Evolutionary conservation across 257 asterid species (phyloP), one percentile per base, ranked within the genome.

Genomic region (Prunella vulgaris): DNA sequence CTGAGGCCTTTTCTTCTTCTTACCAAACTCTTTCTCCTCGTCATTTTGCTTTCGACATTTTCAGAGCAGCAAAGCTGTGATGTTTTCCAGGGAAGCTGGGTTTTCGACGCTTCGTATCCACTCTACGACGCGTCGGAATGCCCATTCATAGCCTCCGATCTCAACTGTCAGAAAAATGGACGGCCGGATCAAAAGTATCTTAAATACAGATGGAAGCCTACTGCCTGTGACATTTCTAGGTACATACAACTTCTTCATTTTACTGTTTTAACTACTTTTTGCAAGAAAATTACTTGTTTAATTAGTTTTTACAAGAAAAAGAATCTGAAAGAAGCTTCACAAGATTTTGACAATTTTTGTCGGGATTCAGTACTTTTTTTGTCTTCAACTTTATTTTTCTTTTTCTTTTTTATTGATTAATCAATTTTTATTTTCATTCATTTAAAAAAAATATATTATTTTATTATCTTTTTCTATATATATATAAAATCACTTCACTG

Each of bases 41-140:
- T 18, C 5, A 51, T 57, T 2, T 10, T 73, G 8, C 25, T 60
- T 9, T 57, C 30, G 1, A 60, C 66, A 33, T 53, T 68, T 25
- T 46, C 70, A 5, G 66, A 54, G 25, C 53, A 14, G 22, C 64
- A 73, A 32, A 52, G 73, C 35, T 89, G 96, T 65, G 62, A 87
- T 76, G 27, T 85, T 1, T 89, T 76, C 53, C 18, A 74, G 20
- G 96, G 96, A 58, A 87, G 86, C n/a, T 89, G 96, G 94, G 71
- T 83, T 79, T 60, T 24, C 15, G 96, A 87, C 76, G 38, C 75
- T 35, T 77, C 83, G 22, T 80, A 79, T 57, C 87, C 85, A 10
- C 83, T 81, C 9, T 89, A 86, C 70, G 84, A 84, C 71, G 72
- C 87, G 14, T 56, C 76, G 7, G 54, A 74, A 13, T 87, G 96